These are phyloP conservation scores for Brettanomyces sp. DNA, from an alignment of 805 yeast species.

Conservation along the genomic window DNA sequence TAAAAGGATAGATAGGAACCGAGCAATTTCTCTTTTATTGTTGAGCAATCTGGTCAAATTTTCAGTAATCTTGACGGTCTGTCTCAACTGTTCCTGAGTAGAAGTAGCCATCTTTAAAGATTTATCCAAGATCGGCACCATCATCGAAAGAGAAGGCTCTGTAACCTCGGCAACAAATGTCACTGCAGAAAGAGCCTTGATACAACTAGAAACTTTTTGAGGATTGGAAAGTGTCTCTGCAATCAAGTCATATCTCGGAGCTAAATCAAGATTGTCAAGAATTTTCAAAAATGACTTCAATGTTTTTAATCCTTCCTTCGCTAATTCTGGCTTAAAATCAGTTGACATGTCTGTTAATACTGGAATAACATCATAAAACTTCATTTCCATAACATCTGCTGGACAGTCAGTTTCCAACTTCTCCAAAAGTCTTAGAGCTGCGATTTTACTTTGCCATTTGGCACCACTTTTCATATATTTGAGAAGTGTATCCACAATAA, in stretches of 20 bases:
- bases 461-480: conserved; percentile 70
- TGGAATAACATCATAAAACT: conserved; percentile 74
- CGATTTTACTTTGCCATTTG: conserved; percentile 87
- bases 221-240: conserved; percentile 89
- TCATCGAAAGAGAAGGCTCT: conserved; percentile 82
- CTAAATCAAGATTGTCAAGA: conserved; percentile 86
- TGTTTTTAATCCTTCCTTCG: conserved; percentile 71
- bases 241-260: conserved; percentile 75
- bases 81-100: conserved; percentile 93
- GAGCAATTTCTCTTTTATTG: conserved; percentile 84
- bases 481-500: conserved; percentile 52
- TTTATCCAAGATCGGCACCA: conserved; percentile 87
- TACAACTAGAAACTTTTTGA: conserved; percentile 76
- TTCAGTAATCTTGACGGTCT: conserved; percentile 92
- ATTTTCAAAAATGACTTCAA: conserved; percentile 66
- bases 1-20: conserved; percentile 72
- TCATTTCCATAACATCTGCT: conserved; percentile 73
- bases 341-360: conserved; percentile 81
- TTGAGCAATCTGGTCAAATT: conserved; percentile 92
- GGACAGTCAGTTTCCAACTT: conserved; percentile 71
- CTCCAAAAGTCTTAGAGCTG: conserved; percentile 67
- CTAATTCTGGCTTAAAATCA: conserved; percentile 93
- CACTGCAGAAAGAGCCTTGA: conserved; percentile 81
- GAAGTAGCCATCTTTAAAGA: conserved; percentile 81
- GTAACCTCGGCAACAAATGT: conserved; percentile 98